A percentile compares a stretch with the other conserved stretches of the same genome.
These are phyloP conservation scores for Hysterangium stoloniferum DNA, from an alignment of 768 basidiomycete species.

Conservation along the genomic window DNA sequence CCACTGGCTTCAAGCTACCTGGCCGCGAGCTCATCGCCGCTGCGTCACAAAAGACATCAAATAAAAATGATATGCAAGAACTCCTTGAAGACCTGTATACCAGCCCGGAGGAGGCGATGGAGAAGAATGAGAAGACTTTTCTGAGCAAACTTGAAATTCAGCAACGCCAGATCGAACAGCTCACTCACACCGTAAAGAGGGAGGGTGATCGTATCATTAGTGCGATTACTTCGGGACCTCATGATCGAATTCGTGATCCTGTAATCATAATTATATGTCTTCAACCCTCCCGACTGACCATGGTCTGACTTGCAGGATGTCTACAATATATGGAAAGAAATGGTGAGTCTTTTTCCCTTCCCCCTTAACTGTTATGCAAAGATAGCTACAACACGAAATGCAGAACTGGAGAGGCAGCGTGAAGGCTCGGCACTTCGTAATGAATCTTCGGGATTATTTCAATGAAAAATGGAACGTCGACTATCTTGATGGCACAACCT, in stretches of 20 bases:
- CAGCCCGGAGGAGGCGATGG: conserved; percentile 22
- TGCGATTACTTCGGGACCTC: conserved; percentile 33
- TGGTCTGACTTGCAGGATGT: conserved; percentile 10
- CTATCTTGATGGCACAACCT: background rate
- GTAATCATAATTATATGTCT: conserved; percentile 17
- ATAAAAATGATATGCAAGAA: no score
- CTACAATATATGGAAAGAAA: conserved; percentile 10
- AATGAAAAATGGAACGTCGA: conserved; percentile 15
- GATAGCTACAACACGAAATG: no score
- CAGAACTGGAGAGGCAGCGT: conserved; percentile 22
- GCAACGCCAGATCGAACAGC: conserved; percentile 30
- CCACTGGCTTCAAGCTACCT: no score
- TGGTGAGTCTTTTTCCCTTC: background rate
- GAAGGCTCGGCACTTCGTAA: conserved; percentile 23
- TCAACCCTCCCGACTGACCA: background rate
- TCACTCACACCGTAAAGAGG: conserved; percentile 29
- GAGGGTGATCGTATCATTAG: conserved; percentile 33
- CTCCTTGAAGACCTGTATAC: conserved; percentile 18
- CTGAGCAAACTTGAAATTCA: conserved; percentile 35
- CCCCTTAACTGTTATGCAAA: background rate
- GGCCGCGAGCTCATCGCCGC: no score
- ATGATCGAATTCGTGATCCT: conserved; percentile 36
- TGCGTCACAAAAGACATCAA: no score
- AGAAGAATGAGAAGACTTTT: conserved; percentile 34
- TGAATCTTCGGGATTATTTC: conserved; percentile 26